Evolutionary conservation across 2,329 filamentous ascomycete species (phyloP), one percentile per base, ranked within the genome.

Genomic region (Colletotrichum sp.): DNA sequence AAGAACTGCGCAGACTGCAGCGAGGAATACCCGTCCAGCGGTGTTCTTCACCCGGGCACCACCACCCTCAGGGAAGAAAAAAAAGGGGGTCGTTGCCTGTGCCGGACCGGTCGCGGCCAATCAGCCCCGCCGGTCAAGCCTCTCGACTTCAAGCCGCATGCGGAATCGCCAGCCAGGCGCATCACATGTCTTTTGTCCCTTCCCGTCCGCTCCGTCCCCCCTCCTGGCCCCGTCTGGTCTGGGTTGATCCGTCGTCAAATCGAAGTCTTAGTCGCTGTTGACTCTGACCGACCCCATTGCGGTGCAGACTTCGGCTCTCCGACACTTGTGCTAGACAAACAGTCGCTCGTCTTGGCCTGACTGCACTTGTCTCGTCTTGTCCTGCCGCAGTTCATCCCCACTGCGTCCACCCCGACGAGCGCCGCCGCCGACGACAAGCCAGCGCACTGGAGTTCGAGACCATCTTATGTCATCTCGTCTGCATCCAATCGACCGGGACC

Each of bases 401-500:
- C 69, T 30, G 36, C 70, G 32, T 59, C 60, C 49, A 52, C 55
- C 73, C 73, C 73, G 70, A 65, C 64, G 64, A 73, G 26, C 70
- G 64, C 70, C 73, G 68, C 62, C 68, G 71, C 64, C 73, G 70
- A 73, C 70, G 44, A 72, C 64, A 68, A 52, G 63, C 49, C 44
- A 72, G 64, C 39, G 63, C 24, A 68, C 49, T 60, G 68, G 34
- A 62, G 73, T 71, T 74, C 73, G 71, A 66, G 73, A 64, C 57
- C 73, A 71, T 73, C 73, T 76, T 76, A 76, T 76, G 73, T 76
- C 73, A 76, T 76, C 73, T 72, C 64, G 59, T 67, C 73, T 76
- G 73, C 73, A 76, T 69, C 73, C 73, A 76, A 76, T 76, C 70
- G 73, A 68, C 70, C 73, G 70, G 70, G 59, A 68, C 73, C 73